Base-by-base conservation (phyloP, 1,284 basidiomycete genomes). In the Marasmius tenuissimus region DNA sequence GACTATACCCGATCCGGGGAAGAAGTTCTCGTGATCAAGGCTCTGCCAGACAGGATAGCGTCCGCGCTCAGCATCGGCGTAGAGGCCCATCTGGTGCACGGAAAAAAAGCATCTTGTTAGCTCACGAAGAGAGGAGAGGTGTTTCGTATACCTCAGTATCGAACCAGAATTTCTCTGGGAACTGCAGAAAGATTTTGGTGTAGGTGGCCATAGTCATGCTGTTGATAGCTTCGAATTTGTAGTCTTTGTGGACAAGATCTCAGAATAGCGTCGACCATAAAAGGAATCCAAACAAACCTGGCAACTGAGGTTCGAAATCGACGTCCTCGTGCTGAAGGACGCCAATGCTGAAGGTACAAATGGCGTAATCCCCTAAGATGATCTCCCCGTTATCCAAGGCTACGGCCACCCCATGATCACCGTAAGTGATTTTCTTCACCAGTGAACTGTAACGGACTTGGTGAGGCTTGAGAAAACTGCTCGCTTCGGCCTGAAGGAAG, bases 41-140 rank as follows among this genome's bases (percentile, higher is more conserved):
- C 82, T 85, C 68, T 91, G 88, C 88, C 88, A 91, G 10, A 89
- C 80, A 0, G 86, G 83, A 73, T 89, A 90, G 12, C 81, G 77
- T 7, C 89, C 89, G 16, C 88, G 83, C 63, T 85, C 78, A 20
- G 76, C 71, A 63, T 86, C 86, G 7, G 89, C 88, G 67, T 89
- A 90, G 12, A 91, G 70, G 7, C 76, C 85, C 73, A 85, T 83
- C 86, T 89, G 62, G 14, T 14, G 34, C 14, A 22, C 10, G 8
- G 8, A 12, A 39, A 38, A 18, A 47, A 8, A 10, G 27, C 27
- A 27, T 27, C 27, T 27, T 14, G 16, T 35, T 48, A 27, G 11
- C 49, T 27, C 4, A 3, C 1, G 48, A 4, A 18, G 33, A 37
- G 62, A 42, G 45, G 1, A 62, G 34, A 7, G 37, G 51, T 33